phyloP scores from a whole-genome alignment of 2,329 filamentous ascomycete species.

The Exserohilum turcica region DNA sequence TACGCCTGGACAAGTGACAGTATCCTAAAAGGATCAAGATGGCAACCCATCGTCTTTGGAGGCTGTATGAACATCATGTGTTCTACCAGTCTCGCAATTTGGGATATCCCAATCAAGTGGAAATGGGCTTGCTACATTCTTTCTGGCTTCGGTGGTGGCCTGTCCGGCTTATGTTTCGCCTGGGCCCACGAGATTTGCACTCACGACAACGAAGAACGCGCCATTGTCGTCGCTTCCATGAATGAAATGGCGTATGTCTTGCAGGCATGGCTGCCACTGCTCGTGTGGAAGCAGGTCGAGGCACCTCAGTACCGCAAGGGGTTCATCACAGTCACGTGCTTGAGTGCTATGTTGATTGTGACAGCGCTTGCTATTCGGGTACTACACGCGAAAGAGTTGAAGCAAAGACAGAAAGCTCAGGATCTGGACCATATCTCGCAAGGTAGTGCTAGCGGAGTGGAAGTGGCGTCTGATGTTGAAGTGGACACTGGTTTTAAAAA shows the following conservation, averaged over 20 bases:
- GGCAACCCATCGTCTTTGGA: slow-evolving; percentile 27
- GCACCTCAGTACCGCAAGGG: slow-evolving; percentile 66
- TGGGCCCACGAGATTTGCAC: slow-evolving; percentile 63
- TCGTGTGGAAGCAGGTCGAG: slow-evolving; percentile 69
- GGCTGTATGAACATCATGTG: slow-evolving; percentile 26
- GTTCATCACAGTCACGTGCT: slow-evolving; percentile 54
- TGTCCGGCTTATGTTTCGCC: slow-evolving; percentile 58
- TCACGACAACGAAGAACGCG: slow-evolving; percentile 67
- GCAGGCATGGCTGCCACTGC: slow-evolving; percentile 70
- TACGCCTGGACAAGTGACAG: slow-evolving; percentile 30
- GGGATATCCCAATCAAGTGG: slow-evolving; percentile 50
- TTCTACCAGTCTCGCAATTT: slow-evolving; percentile 23
- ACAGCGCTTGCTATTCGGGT: slow-evolving; percentile 56
- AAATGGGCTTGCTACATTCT: slow-evolving; percentile 69
- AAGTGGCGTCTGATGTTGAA: not conserved
- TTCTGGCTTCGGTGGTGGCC: slow-evolving; percentile 53
- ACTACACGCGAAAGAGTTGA: slow-evolving; percentile 51
- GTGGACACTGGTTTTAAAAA: not conserved
- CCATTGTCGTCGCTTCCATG: slow-evolving; percentile 68
- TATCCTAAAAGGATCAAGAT: slow-evolving; percentile 22
- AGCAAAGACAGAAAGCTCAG: not conserved
- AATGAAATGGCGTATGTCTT: slow-evolving; percentile 73
- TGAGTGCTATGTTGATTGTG: slow-evolving; percentile 51
- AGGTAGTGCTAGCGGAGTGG: not conserved
- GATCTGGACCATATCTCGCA: not conserved